Conservation (phyloP, 2,329 filamentous ascomycete genomes). For the Nemania abortiva region DNA sequence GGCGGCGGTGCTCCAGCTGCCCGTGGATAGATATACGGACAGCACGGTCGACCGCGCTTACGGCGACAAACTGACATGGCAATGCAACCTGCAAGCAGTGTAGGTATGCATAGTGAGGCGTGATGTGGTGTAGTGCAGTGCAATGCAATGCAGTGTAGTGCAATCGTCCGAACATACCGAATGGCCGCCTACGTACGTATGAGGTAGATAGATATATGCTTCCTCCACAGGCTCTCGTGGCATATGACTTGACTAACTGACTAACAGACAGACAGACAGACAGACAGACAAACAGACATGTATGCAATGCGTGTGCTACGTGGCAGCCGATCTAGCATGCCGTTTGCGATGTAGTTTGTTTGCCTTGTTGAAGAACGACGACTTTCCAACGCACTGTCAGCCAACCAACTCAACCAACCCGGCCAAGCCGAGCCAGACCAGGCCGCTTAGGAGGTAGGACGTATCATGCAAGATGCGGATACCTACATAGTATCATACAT, state of each 20-base stretch:
- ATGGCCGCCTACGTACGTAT: neutral
- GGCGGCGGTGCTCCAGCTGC: neutral
- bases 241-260: neutral
- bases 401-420: neutral
- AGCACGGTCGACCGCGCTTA: neutral
- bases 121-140: neutral
- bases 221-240: conserved; percentile 2
- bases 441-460: neutral
- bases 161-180: conserved; percentile 2
- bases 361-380: neutral
- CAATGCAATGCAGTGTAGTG: neutral
- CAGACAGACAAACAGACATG: neutral
- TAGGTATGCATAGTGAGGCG: neutral
- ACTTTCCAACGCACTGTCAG: neutral
- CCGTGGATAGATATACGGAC: neutral
- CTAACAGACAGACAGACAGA: neutral
- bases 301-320: conserved; percentile 35
- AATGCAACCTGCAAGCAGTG: neutral
- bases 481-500: too few species aligned
- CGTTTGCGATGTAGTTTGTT: conserved; percentile 15
- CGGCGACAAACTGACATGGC: neutral
- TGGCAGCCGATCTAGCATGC: conserved; percentile 32
- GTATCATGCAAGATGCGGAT: neutral
- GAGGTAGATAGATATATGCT: neutral
- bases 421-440: neutral